phyloP scores from a whole-genome alignment of 176 grass and related monocot genomes.

The Cenchrus americanus region DNA sequence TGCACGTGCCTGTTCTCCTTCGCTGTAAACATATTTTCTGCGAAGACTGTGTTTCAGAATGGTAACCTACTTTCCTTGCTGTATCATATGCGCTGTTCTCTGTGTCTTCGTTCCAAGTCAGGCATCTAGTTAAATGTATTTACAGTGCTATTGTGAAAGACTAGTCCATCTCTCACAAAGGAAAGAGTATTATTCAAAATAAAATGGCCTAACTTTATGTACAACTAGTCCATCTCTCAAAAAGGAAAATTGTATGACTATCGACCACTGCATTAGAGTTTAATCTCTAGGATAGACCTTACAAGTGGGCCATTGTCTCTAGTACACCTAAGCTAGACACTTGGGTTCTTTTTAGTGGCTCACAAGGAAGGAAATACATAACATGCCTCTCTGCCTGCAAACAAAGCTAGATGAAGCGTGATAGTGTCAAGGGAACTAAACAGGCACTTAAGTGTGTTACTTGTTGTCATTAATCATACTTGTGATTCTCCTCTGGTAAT shows the following conservation, averaged over 20 bases:
- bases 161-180: no score
- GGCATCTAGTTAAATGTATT: constrained; percentile 26
- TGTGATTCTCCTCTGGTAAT: constrained; percentile 10
- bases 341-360: neutral
- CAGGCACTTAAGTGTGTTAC: no score
- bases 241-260: neutral
- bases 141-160: neutral
- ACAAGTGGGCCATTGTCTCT: neutral
- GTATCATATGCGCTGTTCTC: constrained; percentile 9
- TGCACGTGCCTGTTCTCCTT: constrained; percentile 85
- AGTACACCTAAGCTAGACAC: neutral
- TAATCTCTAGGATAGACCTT: constrained; percentile 8
- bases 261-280: neutral
- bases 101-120: constrained; percentile 4
- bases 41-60: constrained; percentile 93
- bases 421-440: neutral
- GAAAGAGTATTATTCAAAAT: constrained; percentile 18
- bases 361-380: neutral
- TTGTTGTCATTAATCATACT: constrained; percentile 25
- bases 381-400: neutral
- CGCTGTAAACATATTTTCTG: constrained; percentile 99
- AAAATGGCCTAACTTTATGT: constrained; percentile 1
- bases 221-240: neutral
- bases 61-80: constrained; percentile 53
- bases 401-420: neutral